Base-by-base conservation (phyloP, 2,329 filamentous ascomycete species). In the Dactylonectria estremocensis region DNA sequence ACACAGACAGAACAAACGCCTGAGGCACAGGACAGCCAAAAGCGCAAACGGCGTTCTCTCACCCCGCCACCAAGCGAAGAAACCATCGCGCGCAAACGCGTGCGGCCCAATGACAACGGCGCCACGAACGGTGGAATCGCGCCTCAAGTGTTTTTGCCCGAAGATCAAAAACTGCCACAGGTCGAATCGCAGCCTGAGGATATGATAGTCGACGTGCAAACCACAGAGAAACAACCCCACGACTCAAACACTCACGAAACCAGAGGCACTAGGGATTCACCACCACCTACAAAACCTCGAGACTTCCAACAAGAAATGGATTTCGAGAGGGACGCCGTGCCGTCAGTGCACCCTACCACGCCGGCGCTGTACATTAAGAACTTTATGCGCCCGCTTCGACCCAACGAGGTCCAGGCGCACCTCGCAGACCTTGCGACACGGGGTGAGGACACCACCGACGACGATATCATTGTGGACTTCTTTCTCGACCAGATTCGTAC, bases 401-500 rank as follows among this genome's bases (percentile, higher is more conserved):
- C 90, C 1, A 83, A 85, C 28, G 84, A 86, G 18, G 87, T 98
- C 1, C 89, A 89, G 74, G 85, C 88, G 1, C 90, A 98, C 76
- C 85, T 98, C 5, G 78, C 88, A 49, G 83, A 87, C 7, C 87
- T 98, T 46, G 93, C 94, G 2, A 86, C 90, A 3, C 85, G 90
- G 1, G 84, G 88, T 1, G 79, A 83, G 20, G 79, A 85, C 3
- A 80, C 85, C 1, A 84, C 90, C 56, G 79, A 87, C 6, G 84
- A 88, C 40, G 81, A 89, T 13, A 57, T 77, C 24, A 84, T 97
- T 45, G 81, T 87, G 20, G 84, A 89, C 28, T 94, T 97, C 76
- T 94, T 93, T 77, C 86, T 98, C 45, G 95, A 98, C 78, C 86
- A 87, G 35, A 93, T 98, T 76, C 92, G 93, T 70, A 97, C 95